Percentiles rank a stretch among this genome's conserved stretches.
phyloP scores from a whole-genome alignment of 139 green algal genomes.

The Closterium sp. region DNA sequence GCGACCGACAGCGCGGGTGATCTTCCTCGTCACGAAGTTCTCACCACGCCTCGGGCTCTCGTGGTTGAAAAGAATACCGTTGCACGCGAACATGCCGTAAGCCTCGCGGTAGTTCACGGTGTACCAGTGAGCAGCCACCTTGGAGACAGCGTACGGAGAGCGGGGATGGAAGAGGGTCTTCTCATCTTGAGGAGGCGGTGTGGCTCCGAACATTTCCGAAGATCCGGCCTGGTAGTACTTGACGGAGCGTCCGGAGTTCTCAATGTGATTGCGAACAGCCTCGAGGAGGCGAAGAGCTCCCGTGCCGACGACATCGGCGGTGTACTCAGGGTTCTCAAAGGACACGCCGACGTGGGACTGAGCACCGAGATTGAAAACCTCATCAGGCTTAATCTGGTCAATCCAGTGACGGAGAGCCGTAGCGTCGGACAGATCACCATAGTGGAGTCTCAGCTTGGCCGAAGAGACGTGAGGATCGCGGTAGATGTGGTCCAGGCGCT shows the following conservation, averaged over 20 bases:
- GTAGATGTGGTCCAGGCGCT: conserved; percentile 65
- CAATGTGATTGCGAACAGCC: conserved; percentile 59
- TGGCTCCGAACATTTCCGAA: conserved; percentile 74
- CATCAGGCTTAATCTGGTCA: conserved; percentile 58
- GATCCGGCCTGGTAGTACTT: conserved; percentile 77
- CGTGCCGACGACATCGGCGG: conserved; percentile 60
- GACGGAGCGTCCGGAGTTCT: conserved; percentile 38
- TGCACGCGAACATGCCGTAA: conserved; percentile 73
- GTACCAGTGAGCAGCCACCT: conserved; percentile 70
- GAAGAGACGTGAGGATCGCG: conserved; percentile 28
- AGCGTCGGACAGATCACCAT: conserved; percentile 67
- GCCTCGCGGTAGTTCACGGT: conserved; percentile 73
- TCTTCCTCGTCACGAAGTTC: conserved; percentile 77
- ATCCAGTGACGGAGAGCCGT: conserved; percentile 48
- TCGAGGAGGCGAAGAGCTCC: conserved; percentile 65
- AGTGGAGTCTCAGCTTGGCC: conserved; percentile 52
- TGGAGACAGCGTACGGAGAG: conserved; percentile 72
- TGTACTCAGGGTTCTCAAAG: conserved; percentile 73
- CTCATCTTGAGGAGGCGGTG: conserved; percentile 68
- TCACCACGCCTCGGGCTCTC: conserved; percentile 70
- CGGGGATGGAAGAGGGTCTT: conserved; percentile 72
- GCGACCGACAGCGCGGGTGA: conserved; percentile 47
- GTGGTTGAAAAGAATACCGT: conserved; percentile 83
- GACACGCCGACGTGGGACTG: conserved; percentile 72
- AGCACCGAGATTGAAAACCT: conserved; percentile 78